phyloP scores from a whole-genome alignment of 2,329 filamentous ascomycete genomes.

The Colletotrichum euphorbiae region DNA sequence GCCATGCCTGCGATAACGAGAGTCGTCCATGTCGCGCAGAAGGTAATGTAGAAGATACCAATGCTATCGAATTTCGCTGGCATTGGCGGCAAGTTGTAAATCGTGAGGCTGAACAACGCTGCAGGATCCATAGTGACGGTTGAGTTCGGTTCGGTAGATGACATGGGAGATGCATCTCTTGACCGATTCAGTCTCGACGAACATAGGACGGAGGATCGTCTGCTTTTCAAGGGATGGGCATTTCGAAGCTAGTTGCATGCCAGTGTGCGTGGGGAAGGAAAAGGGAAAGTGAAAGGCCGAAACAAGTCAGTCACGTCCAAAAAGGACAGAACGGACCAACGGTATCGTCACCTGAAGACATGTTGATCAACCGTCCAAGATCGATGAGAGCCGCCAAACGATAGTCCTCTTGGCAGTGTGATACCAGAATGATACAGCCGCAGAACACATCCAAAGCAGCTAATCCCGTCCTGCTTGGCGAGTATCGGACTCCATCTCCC shows the following conservation, averaged over 20 bases:
- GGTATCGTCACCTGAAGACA: constrained; percentile 4
- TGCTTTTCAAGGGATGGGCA: background rate
- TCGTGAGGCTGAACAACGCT: constrained; percentile 40
- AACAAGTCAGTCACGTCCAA: background rate
- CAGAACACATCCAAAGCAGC: constrained; percentile 4
- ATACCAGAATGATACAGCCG: constrained; percentile 4
- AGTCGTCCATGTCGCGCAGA: constrained; percentile 45
- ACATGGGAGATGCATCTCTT: background rate
- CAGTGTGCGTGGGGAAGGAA: background rate
- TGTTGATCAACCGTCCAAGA: constrained; percentile 4
- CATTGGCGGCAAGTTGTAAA: constrained; percentile 46
- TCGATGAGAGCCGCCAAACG: constrained; percentile 1
- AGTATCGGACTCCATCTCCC: background rate
- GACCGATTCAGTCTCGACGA: background rate
- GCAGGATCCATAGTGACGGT: constrained; percentile 15
- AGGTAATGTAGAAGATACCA: constrained; percentile 47
- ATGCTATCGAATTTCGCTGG: constrained; percentile 45
- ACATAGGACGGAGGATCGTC: background rate
- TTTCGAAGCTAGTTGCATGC: background rate
- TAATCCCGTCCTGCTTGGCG: background rate
- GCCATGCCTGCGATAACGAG: constrained; percentile 50
- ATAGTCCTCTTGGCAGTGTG: constrained; percentile 21
- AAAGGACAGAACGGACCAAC: background rate
- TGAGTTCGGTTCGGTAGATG: background rate
- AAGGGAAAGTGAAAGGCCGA: background rate